A percentile compares a stretch with the other conserved stretches of the same genome.
phyloP scores from a whole-genome alignment of 495 filamentous ascomycete species.

The Cladorrhinum samala region DNA sequence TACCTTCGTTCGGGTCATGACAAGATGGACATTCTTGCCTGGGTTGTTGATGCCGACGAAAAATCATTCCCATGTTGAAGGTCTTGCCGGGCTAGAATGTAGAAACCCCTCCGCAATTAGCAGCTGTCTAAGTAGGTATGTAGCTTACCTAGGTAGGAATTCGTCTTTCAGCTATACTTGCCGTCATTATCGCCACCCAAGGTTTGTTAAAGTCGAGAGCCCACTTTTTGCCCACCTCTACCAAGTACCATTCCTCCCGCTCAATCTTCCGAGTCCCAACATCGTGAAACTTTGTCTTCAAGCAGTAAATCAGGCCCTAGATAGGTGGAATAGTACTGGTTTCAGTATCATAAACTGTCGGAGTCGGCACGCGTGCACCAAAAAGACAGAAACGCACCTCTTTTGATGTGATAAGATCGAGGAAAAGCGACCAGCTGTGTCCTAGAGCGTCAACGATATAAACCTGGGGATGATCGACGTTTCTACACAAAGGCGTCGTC shows the following conservation, averaged over 20 bases:
- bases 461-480: too few relatives aligned
- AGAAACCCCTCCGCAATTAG: too few relatives aligned
- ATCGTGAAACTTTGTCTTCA: not conserved
- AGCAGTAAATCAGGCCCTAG: too few relatives aligned
- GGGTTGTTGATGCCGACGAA: not conserved
- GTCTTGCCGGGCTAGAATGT: not conserved
- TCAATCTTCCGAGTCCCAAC: not conserved
- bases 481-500: too few relatives aligned
- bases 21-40: not conserved
- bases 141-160: not conserved
- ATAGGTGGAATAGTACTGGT: too few relatives aligned
- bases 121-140: too few relatives aligned
- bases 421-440: not conserved
- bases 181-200: not conserved
- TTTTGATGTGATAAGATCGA: not conserved
- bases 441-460: not conserved
- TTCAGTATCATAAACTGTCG: not conserved
- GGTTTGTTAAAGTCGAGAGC: not conserved
- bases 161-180: not conserved
- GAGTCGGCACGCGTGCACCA: too few relatives aligned
- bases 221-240: not conserved
- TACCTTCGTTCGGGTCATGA: not conserved
- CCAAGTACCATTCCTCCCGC: not conserved
- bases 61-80: not conserved
- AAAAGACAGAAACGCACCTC: not conserved